phyloP scores from a whole-genome alignment of 1,284 basidiomycete genomes.

The Leccinum pallidistipes region DNA sequence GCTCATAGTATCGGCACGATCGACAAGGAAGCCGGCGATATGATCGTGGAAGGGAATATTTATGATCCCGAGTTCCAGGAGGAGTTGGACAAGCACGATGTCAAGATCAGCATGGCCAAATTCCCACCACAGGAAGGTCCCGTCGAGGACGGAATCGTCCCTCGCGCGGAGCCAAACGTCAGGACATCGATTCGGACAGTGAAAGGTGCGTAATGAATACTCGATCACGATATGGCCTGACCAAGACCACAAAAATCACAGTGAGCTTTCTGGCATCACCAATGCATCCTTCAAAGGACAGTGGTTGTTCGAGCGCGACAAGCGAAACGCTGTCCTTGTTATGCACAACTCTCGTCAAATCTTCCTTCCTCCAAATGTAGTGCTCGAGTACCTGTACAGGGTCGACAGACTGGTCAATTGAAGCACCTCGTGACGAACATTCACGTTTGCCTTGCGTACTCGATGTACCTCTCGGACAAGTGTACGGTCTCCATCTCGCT shows the following conservation, averaged over 20 bases:
- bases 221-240: background rate
- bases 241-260: background rate
- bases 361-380: slow-evolving; percentile 17
- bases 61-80: slow-evolving; percentile 29
- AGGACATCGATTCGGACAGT: slow-evolving; percentile 3
- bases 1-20: slow-evolving; percentile 24
- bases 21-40: slow-evolving; percentile 21
- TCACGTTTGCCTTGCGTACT: slow-evolving; percentile 24
- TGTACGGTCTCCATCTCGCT: slow-evolving; percentile 5
- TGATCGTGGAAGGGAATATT: slow-evolving; percentile 28
- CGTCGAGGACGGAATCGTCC: slow-evolving; percentile 20
- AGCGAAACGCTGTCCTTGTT: slow-evolving; percentile 21
- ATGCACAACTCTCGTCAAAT: slow-evolving; percentile 24
- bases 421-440: slow-evolving; percentile 24
- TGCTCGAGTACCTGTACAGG: slow-evolving; percentile 22
- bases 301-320: slow-evolving; percentile 21
- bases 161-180: slow-evolving; percentile 13
- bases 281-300: slow-evolving; percentile 17
- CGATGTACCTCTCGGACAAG: slow-evolving; percentile 32
- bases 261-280: slow-evolving; percentile 9
- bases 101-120: slow-evolving; percentile 15
- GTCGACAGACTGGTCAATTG: slow-evolving; percentile 17
- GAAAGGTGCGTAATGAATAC: slow-evolving; percentile 11
- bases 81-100: slow-evolving; percentile 15
- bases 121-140: slow-evolving; percentile 15